Conservation (phyloP, 345 rosid species). For the Zanthoxylum bungeanum region DNA sequence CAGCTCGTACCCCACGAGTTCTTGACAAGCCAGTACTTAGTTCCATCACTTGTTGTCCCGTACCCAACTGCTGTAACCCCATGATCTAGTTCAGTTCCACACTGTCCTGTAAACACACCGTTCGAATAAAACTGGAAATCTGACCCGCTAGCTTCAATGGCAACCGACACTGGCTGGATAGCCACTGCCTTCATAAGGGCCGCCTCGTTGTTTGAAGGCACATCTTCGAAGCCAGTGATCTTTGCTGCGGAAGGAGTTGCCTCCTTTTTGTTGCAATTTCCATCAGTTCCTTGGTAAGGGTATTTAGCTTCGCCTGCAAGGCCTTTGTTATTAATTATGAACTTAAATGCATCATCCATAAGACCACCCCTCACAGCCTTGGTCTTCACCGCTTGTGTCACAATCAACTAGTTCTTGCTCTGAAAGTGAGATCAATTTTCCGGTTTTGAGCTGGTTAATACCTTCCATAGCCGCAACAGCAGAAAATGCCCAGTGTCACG, state of each 20-base stretch:
- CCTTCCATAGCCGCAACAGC: not conserved
- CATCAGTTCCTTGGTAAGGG: no score
- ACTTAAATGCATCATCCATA: not conserved
- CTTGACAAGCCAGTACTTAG: no score
- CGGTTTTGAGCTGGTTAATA: not conserved
- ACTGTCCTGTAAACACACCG: not conserved
- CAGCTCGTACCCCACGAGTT: no score
- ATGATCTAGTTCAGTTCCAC: not conserved
- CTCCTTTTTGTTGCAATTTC: not conserved
- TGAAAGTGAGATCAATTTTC: not conserved
- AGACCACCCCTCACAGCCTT: not conserved
- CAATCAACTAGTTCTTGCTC: not conserved
- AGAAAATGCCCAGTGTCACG: not conserved
- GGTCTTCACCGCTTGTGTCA: not conserved
- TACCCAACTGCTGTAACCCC: no score
- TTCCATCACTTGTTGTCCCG: no score
- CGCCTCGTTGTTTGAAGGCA: not conserved
- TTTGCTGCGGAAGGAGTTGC: not conserved
- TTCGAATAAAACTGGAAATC: not conserved
- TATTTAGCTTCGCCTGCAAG: no score
- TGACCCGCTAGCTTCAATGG: not conserved
- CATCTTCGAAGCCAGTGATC: not conserved
- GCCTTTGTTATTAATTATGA: not conserved
- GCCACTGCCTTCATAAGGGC: not conserved
- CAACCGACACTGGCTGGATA: not conserved